Base-by-base conservation (phyloP, 805 yeast genomes). In the Pichia paraexigua region DNA sequence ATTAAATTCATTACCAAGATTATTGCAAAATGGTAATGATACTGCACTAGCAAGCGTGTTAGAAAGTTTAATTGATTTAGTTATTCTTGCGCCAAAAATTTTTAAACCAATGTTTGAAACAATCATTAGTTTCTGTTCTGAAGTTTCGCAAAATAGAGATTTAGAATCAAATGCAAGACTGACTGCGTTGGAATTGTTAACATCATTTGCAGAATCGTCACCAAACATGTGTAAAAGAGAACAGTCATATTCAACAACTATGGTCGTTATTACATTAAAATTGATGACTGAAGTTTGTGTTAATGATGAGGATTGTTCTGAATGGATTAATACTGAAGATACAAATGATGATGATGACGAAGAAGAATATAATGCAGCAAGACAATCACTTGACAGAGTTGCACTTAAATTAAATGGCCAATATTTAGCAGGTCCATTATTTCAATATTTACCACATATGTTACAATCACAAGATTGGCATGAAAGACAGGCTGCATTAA, bases 151-250 rank as follows among this genome's bases (percentile, higher is more conserved):
- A 61, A 84, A 89, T 69, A 79, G 77, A 61, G 95, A 87, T 21
- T 71, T 90, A 58, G 97, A 89, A 27, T 76, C 89, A 21, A 70
- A 73, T 46, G 83, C 97, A 5, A 80, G 99, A 63, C 74, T 88
- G 60, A 85, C 94, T 1, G 94, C 97, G 5, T 71, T 94, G 56
- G 99, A 94, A 70, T 76, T 94, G 52, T 73, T 90, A 59, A 87
- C 96, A 7, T 86, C 96, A 0, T 94, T 94, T 64, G 81, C 94
- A 53, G 99, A 94, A 65, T 85, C 87, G 25, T 86, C 97, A 11
- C 98, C 99, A 40, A 83, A 82, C 48, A 94, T 94, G 99, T 92
- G 98, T 72, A 87, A 87, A 64, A 70, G 81, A 32, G 87, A 87
- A 59, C 76, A 84, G 8, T 70, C 78, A 9, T 94, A 90, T 67